Conservation (phyloP, 257 asterid genomes). For the Pogostemon cablin region DNA sequence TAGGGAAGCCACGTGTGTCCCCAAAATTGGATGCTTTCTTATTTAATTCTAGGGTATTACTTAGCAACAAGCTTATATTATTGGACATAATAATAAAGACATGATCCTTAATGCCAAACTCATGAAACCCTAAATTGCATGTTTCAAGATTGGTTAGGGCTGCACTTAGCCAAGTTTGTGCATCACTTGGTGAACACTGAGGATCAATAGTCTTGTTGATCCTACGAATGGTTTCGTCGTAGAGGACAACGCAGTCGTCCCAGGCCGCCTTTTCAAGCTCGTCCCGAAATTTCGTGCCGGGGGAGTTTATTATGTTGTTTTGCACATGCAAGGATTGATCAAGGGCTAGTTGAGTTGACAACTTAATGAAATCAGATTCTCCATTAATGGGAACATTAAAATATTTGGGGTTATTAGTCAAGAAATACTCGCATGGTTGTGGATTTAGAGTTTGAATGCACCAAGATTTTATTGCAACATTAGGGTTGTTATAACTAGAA, state of each 20-base stretch:
- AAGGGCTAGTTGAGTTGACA: slow-evolving; percentile 59
- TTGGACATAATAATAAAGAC: slow-evolving; percentile 49
- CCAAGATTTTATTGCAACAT: slow-evolving; percentile 51
- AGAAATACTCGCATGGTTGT: slow-evolving; percentile 59
- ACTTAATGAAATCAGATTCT: slow-evolving; percentile 59
- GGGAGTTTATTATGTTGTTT: slow-evolving; percentile 33
- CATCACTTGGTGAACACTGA: slow-evolving; percentile 45
- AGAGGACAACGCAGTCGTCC: slow-evolving; percentile 77
- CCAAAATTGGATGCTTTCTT: slow-evolving; percentile 24
- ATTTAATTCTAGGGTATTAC: slow-evolving; percentile 66
- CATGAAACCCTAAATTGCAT: slow-evolving; percentile 60
- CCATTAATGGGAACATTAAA: slow-evolving; percentile 36
- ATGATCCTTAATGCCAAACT: slow-evolving; percentile 49
- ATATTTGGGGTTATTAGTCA: slow-evolving; percentile 50
- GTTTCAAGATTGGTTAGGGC: slow-evolving; percentile 78
- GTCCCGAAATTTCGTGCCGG: slow-evolving; percentile 58
- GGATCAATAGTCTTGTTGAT: slow-evolving; percentile 63
- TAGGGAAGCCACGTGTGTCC: slow-evolving; percentile 53
- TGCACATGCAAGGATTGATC: slow-evolving; percentile 60
- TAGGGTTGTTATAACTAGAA: slow-evolving; percentile 29
- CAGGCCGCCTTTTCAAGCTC: slow-evolving; percentile 71
- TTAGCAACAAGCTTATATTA: slow-evolving; percentile 56
- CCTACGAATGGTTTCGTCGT: slow-evolving; percentile 44
- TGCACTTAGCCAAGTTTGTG: slow-evolving; percentile 82
- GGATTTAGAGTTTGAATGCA: slow-evolving; percentile 83